Evolutionary conservation across 768 basidiomycete genomes (phyloP), one percentile per base, ranked within the genome.

Genomic region (Boletus vermiculosoides): DNA sequence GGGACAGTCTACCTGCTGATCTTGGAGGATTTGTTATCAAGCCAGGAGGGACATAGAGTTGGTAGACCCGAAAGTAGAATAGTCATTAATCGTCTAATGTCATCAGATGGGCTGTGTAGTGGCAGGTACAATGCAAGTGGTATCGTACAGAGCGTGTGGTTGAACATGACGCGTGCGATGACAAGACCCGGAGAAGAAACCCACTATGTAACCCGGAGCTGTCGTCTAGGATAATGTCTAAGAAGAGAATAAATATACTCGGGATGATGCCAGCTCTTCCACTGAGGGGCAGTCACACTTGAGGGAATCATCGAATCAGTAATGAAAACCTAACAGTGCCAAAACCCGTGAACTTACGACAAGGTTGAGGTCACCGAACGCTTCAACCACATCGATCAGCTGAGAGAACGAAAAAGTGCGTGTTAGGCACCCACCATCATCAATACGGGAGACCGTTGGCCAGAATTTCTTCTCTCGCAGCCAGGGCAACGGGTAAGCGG

Each of bases 401-500:
- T 39, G 13, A 44, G 30, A 20, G 11, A 5, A 23, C 22, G 3
- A 55, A 36, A 37, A 20, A 23, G 18, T 36, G 33, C 20, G 28
- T 42, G 20, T 16, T 4, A 47, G 12, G n/a, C 15, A 73, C 87
- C 68, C 70, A 94, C 93, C 90, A 77, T 98, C 96, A 67, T 98
- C 95, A 50, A 99, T 83, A 46, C 96, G 81, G 5, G 91, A 88
- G 42, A 95, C 90, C 5, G 90, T 82, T 1, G 97, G 96, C 97
- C 97, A 99, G 77, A 98, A 96, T 75, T 99, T 99, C 78, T 83
- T 89, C 73, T 90, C 87, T 49, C 78, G 77, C 31, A 99, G 79
- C 79, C 85, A 90, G 13, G 88, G 80, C 58, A 93, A 71, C 23
- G 97, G 95, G 72, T 92, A 98, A 9, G 84, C 94, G n/a, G 97